Base-by-base conservation (phyloP, 441 rosid genomes). In the Populus hybrid region DNA sequence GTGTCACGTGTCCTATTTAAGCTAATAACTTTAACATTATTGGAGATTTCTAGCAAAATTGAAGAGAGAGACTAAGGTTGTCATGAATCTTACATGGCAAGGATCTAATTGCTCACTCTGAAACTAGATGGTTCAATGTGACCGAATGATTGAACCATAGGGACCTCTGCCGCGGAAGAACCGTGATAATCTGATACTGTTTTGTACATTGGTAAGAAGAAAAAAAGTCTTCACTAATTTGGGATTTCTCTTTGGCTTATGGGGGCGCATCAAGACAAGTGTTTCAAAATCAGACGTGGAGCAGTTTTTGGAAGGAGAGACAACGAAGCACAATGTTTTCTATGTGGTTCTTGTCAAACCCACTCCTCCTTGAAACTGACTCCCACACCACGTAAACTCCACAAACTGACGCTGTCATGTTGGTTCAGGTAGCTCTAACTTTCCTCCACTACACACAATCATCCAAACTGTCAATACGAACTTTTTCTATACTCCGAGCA, bases 281-380 rank as follows among this genome's bases (percentile, higher is more conserved):
- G 42, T 46, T 3, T 12, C 20, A 14, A 14, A 46, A 46, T 12
- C 18, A 11, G 57, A 46, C 18, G 57, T 46, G 57, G 57, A 46
- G 57, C 57, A 46, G 57, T 46, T 46, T 46, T 46, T 46, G 16
- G 57, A 46, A 3, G 57, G 20, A 46, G 57, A 14, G 57, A 46
- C 20, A 46, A 46, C 5, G 77, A 77, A 53, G 23, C 35, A 20
- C 67, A 82, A 68, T 77, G 77, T 38, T 32, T 67, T 68, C 70
- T 50, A 3, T 18, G n/a, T n/a, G 18, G 20, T 46, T 2, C 30
- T 85, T 81, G 75, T 84, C 92, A 80, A 82, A 84, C 91, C 91
- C 89, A 88, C 94, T 85, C 78, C 86, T 68, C 84, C 87, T 80
- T 74, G 75, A 77, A 75, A 34, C 70, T 26, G 72, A 77, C 81